These are phyloP conservation scores for Globisporangium ultimum DNA, from an alignment of 352 stramenopile genomes.

Conservation along the genomic window DNA sequence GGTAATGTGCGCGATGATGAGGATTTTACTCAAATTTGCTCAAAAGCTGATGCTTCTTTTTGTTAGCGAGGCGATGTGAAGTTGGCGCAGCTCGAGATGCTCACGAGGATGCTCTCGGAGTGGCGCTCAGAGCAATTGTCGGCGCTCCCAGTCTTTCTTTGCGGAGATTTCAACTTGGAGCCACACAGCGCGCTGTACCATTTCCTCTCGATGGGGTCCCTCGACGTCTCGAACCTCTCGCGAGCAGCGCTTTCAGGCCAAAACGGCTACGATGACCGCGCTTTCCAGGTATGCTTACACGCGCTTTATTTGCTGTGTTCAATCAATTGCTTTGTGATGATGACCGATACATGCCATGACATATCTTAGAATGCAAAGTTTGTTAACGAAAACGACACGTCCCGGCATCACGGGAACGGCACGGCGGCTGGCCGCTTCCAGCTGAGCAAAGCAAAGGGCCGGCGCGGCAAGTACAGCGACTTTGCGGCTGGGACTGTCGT, in stretches of 20 bases:
- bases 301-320: neutral
- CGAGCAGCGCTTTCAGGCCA: slow-evolving; percentile 49
- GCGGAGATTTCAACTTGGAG: slow-evolving; percentile 66
- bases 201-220: slow-evolving; percentile 39
- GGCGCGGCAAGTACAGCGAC: slow-evolving; percentile 17
- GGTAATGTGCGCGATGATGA: slow-evolving; percentile 17
- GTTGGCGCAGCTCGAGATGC: slow-evolving; percentile 49
- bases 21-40: neutral
- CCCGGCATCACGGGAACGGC: slow-evolving; percentile 32
- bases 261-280: slow-evolving; percentile 16
- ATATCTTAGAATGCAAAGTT: slow-evolving; percentile 23
- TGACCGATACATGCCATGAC: neutral
- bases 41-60: neutral
- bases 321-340: no score
- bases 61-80: slow-evolving; percentile 63
- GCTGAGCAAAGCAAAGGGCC: slow-evolving; percentile 1
- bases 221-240: slow-evolving; percentile 42
- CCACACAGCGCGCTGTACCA: slow-evolving; percentile 66
- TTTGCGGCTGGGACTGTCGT: slow-evolving; percentile 17
- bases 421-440: slow-evolving; percentile 42
- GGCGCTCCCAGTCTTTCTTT: slow-evolving; percentile 41
- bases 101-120: slow-evolving; percentile 33
- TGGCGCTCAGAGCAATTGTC: slow-evolving; percentile 13
- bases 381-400: slow-evolving; percentile 32
- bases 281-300: slow-evolving; percentile 17